Percentiles rank a stretch among this genome's conserved stretches.
Conservation (phyloP, 768 basidiomycete genomes). For the Mycena epipterygia region DNA sequence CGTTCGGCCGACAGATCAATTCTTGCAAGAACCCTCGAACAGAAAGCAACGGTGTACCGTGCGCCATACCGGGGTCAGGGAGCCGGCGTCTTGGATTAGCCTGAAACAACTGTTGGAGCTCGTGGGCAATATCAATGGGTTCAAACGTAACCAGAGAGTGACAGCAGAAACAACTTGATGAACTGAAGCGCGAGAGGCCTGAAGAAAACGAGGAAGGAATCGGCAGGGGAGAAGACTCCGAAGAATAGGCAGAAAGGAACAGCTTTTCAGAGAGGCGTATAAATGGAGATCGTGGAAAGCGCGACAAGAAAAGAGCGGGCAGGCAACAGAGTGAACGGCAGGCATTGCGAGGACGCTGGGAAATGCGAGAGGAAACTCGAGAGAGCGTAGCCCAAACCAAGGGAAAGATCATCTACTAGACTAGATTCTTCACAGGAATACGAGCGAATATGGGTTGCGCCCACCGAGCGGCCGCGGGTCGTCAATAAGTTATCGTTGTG, state of each 20-base stretch:
- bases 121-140: slow-evolving; percentile 2
- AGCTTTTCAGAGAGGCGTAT: background rate
- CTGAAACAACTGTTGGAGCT: slow-evolving; percentile 3
- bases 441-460: slow-evolving; percentile 3
- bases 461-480: background rate
- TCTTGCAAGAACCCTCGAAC: too few relatives aligned
- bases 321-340: background rate
- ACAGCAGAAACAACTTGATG: slow-evolving; percentile 2
- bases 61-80: background rate
- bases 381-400: slow-evolving; percentile 6
- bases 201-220: slow-evolving; percentile 1
- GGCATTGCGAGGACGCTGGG: slow-evolving; percentile 6
- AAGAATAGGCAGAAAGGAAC: background rate
- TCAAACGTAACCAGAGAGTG: slow-evolving; percentile 5
- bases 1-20: too few relatives aligned
- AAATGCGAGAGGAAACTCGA: slow-evolving; percentile 7
- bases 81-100: slow-evolving; percentile 3
- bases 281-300: background rate
- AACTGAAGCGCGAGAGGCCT: background rate
- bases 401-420: slow-evolving; percentile 6
- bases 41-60: too few relatives aligned
- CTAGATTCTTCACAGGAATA: background rate
- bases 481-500: background rate
- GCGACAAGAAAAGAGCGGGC: slow-evolving; percentile 8
- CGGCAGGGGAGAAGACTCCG: background rate